Conservation (phyloP, 2,329 filamentous ascomycete species). For the Pezicula neosporulosa region DNA sequence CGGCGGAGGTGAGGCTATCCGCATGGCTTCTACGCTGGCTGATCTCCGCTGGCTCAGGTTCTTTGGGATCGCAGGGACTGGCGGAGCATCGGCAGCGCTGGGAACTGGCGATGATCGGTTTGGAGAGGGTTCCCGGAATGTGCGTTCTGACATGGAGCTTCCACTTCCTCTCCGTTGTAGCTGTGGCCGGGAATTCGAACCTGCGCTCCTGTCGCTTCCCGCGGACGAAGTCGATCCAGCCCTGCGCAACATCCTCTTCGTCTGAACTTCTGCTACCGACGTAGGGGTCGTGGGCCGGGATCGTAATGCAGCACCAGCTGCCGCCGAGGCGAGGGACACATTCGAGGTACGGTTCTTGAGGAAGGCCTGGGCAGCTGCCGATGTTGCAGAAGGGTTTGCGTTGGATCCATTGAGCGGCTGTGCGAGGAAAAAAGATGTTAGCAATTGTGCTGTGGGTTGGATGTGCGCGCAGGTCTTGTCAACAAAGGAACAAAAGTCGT, state of each 20-base stretch:
- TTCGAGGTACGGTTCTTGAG: slow-evolving; percentile 62
- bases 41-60: slow-evolving; percentile 32
- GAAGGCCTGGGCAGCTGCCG: slow-evolving; percentile 80
- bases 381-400: slow-evolving; percentile 69
- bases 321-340: slow-evolving; percentile 73
- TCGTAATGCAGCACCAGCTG: slow-evolving; percentile 80
- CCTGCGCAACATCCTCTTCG: slow-evolving; percentile 77
- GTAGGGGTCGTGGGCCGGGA: slow-evolving; percentile 76
- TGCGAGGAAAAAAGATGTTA: slow-evolving; percentile 14
- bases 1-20: slow-evolving; percentile 27
- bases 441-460: slow-evolving; percentile 8
- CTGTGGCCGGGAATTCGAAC: slow-evolving; percentile 36
- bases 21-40: slow-evolving; percentile 34
- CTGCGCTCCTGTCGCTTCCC: slow-evolving; percentile 40
- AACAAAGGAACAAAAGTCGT: slow-evolving; percentile 2
- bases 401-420: slow-evolving; percentile 62
- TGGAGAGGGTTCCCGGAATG: slow-evolving; percentile 77
- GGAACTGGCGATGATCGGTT: slow-evolving; percentile 38
- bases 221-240: slow-evolving; percentile 69
- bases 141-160: slow-evolving; percentile 83
- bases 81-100: slow-evolving; percentile 53
- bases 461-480: slow-evolving; percentile 1
- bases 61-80: slow-evolving; percentile 70
- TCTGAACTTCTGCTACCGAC: slow-evolving; percentile 77
- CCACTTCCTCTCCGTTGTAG: slow-evolving; percentile 67